Evolutionary conservation across 352 stramenopile species (phyloP).

Genomic region (Phytopythium boreale): DNA sequence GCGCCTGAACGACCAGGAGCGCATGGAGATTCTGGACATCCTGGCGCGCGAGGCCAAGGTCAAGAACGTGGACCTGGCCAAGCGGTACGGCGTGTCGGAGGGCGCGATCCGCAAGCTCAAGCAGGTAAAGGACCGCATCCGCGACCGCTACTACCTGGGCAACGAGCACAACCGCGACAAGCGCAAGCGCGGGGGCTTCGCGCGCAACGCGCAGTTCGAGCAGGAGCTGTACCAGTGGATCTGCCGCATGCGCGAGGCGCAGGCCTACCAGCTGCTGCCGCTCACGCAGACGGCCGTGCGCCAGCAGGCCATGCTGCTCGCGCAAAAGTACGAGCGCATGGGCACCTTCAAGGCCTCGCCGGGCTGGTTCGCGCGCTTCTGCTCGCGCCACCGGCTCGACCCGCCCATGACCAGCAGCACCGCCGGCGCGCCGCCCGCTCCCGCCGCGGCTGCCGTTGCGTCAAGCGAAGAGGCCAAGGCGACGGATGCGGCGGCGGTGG

Average conservation of each 20-base stretch:
- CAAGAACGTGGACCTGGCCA: slow-evolving; percentile 84
- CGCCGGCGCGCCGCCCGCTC: slow-evolving; percentile 4
- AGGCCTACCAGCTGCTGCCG: slow-evolving; percentile 80
- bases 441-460: not conserved
- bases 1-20: slow-evolving; percentile 86
- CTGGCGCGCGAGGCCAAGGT: slow-evolving; percentile 77
- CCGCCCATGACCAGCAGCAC: slow-evolving; percentile 39
- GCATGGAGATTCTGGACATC: slow-evolving; percentile 88
- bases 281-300: slow-evolving; percentile 83
- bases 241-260: slow-evolving; percentile 73
- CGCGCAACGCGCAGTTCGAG: slow-evolving; percentile 82
- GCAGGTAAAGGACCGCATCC: slow-evolving; percentile 84
- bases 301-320: slow-evolving; percentile 78
- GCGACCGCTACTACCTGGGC: slow-evolving; percentile 77
- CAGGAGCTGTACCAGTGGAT: slow-evolving; percentile 87
- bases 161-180: slow-evolving; percentile 87
- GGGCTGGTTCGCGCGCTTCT: slow-evolving; percentile 87
- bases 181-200: slow-evolving; percentile 81
- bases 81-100: slow-evolving; percentile 84
- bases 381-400: slow-evolving; percentile 78
- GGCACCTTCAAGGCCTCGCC: slow-evolving; percentile 82
- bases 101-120: slow-evolving; percentile 87
- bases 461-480: slow-evolving; percentile 8
- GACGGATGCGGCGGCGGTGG: not conserved
- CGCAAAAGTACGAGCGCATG: slow-evolving; percentile 86